Evolutionary conservation across 805 yeast species (phyloP), one percentile per base, ranked within the genome.

Genomic region (Wickerhamiella hasegawae): DNA sequence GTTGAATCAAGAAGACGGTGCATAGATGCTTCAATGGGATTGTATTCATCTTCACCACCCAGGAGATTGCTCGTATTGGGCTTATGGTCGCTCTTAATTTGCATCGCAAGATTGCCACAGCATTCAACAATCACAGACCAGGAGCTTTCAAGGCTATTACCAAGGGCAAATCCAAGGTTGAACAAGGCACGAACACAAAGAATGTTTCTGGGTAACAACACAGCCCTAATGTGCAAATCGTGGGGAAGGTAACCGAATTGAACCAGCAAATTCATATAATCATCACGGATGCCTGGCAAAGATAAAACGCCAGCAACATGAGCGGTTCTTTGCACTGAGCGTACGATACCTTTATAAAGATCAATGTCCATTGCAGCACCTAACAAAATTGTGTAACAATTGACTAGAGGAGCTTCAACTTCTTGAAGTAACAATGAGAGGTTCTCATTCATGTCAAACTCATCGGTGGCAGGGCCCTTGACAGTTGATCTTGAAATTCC

Each of bases 261-360:
- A 3, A 37, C 34, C 20, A 61, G 42, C 5, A 59, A 45, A 4
- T 45, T 41, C 34, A 62, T 40, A 32, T 73, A 66, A 8, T 70
- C 68, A 46, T 82, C 79, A 33, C 93, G 59, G 17, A 76, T 60
- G 0, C 58, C 60, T 1, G 53, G 48, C 10, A 78, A 50, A 0
- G 72, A 74, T n/a, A 84, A 54, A 12, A 82, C 58, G 0, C 96
- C 96, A 0, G 85, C 68, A 0, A 85, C 72, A 51, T 83, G 94
- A 5, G 93, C 72, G 33, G 81, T 62, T 42, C 76, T 75, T 52
- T 87, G 96, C 5, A 81, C 63, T 0, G 92, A 68, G 27, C 94
- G 61, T 2, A 84, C 71, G 3, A 76, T 48, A 8, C 62, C 56
- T 38, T 78, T 78, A 52, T 80, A 85, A 16, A 73, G 49, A 14